Conservation (phyloP, 768 basidiomycete genomes). For the Omphalotus guepiniiformis region DNA sequence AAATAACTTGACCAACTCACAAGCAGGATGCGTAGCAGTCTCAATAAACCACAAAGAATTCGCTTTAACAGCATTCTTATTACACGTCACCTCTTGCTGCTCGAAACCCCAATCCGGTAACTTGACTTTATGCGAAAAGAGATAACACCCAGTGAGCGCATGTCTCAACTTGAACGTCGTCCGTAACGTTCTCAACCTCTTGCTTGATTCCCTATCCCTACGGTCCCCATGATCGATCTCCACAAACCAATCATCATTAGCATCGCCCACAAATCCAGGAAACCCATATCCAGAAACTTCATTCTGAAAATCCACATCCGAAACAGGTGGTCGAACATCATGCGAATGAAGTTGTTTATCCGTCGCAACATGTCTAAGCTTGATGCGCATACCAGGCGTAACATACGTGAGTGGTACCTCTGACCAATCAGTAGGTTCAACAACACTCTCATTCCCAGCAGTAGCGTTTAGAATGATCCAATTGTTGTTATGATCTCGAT, state of each 20-base stretch:
- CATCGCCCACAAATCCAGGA: constrained; percentile 79
- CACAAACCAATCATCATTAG: constrained; percentile 90
- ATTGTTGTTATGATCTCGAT: constrained; percentile 93
- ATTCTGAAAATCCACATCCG: constrained; percentile 98
- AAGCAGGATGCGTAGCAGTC: constrained; percentile 68
- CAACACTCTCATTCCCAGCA: constrained; percentile 38
- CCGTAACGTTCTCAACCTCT: constrained; percentile 72
- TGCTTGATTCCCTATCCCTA: constrained; percentile 60
- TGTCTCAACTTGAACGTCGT: constrained; percentile 84
- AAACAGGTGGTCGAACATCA: constrained; percentile 90
- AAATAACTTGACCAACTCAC: constrained; percentile 43
- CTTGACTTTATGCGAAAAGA: constrained; percentile 98
- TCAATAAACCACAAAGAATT: constrained; percentile 97
- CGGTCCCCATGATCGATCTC: constrained; percentile 70
- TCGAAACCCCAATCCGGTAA: constrained; percentile 97
- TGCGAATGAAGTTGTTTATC: constrained; percentile 92
- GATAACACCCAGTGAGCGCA: constrained; percentile 85
- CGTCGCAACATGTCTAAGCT: constrained; percentile 75
- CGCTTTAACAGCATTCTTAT: constrained; percentile 87
- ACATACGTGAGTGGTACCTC: constrained; percentile 56
- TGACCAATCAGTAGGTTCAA: constrained; percentile 10
- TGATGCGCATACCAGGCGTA: constrained; percentile 64
- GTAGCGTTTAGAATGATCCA: constrained; percentile 86
- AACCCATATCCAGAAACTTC: constrained; percentile 95
- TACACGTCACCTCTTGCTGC: constrained; percentile 99